phyloP scores from a whole-genome alignment of 164 flowering plant species.

The Annona cherimola region DNA sequence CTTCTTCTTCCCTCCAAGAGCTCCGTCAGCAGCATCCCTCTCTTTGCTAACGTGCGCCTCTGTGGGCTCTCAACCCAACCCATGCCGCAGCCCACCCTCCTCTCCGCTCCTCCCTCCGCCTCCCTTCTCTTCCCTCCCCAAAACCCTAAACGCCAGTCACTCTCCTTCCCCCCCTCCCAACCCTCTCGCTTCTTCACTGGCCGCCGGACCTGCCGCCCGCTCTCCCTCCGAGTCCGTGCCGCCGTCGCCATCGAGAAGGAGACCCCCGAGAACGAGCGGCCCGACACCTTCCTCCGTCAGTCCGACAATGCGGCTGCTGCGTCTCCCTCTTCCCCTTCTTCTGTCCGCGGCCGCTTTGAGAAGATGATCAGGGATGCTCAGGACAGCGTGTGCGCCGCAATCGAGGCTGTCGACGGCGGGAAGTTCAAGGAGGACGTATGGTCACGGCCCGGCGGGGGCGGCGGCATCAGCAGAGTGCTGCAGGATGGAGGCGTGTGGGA shows the following conservation, averaged over 20 bases:
- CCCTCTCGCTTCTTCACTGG: neutral
- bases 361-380: constrained; percentile 90
- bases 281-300: constrained; percentile 69
- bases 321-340: constrained; percentile 17
- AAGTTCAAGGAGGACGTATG: constrained; percentile 90
- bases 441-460: constrained; percentile 97
- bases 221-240: constrained; percentile 13
- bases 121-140: constrained; percentile 11
- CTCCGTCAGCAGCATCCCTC: neutral
- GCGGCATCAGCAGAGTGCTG: constrained; percentile 88
- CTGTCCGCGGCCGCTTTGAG: constrained; percentile 72
- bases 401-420: constrained; percentile 70
- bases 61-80: neutral
- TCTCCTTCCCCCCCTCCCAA: constrained; percentile 10
- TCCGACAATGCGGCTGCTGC: constrained; percentile 26
- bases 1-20: neutral
- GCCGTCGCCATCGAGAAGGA: constrained; percentile 80
- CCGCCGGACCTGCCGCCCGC: neutral
- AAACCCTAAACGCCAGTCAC: constrained; percentile 3
- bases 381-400: constrained; percentile 66
- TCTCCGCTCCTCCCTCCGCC: constrained; percentile 15
- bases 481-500: constrained; percentile 89
- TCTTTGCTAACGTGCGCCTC: constrained; percentile 11
- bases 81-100: constrained; percentile 13
- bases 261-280: constrained; percentile 51